phyloP scores from a whole-genome alignment of 2,329 filamentous ascomycete species.

The Ascochyta fabae region DNA sequence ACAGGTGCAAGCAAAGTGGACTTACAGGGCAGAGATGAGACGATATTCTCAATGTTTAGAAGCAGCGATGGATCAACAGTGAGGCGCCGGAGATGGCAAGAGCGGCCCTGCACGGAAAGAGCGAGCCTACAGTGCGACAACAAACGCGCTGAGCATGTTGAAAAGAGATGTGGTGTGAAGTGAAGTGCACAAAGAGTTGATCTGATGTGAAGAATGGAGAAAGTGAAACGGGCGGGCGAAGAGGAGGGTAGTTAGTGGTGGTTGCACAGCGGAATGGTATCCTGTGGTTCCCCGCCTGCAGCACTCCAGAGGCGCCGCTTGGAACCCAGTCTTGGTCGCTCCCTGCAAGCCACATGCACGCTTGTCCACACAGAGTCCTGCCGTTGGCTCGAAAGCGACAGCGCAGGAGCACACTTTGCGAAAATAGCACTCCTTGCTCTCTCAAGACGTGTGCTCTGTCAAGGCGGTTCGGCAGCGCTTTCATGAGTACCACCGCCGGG shows the following conservation, averaged over 20 bases:
- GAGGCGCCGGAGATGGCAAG: conserved; percentile 10
- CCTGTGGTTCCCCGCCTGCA: conserved; percentile 35
- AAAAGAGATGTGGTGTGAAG: conserved; percentile 22
- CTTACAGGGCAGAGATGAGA: conserved; percentile 6
- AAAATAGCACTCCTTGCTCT: conserved; percentile 14
- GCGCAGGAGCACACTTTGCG: conserved; percentile 17
- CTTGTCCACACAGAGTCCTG: conserved; percentile 24
- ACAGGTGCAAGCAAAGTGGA: conserved; percentile 2
- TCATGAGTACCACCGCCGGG: neutral
- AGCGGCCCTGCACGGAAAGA: conserved; percentile 20
- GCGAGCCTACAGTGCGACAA: conserved; percentile 38
- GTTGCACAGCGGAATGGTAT: conserved; percentile 44
- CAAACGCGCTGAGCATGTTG: conserved; percentile 23
- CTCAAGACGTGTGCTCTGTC: conserved; percentile 2
- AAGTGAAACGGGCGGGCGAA: conserved; percentile 27
- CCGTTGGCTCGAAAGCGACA: conserved; percentile 28
- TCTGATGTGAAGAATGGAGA: conserved; percentile 22
- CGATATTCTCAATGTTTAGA: neutral
- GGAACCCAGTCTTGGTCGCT: conserved; percentile 32
- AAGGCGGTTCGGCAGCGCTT: conserved; percentile 8
- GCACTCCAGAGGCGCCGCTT: conserved; percentile 40
- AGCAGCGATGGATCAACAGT: conserved; percentile 24
- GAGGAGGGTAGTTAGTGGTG: conserved; percentile 29
- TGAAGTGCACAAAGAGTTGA: conserved; percentile 17
- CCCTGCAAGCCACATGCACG: conserved; percentile 42